Conservation (phyloP, 371 early-diverging fungal species). For the Zopfochytrium polystomum region DNA sequence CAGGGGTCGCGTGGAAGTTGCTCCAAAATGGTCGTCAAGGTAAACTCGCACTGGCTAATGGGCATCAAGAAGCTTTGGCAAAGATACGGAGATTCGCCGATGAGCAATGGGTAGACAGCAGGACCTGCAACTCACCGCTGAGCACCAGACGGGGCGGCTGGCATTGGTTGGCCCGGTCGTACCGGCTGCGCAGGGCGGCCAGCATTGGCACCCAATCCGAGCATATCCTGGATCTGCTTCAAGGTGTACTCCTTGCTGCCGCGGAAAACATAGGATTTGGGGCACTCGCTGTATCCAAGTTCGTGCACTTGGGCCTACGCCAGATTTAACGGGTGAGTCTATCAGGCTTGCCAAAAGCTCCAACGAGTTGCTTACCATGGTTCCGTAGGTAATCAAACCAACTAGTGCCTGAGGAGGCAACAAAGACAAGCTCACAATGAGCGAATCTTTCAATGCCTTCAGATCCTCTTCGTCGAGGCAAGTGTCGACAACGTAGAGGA, state of each 20-base stretch:
- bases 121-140: constrained; percentile 49
- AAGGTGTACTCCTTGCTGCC: constrained; percentile 94
- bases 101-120: neutral
- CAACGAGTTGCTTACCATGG: constrained; percentile 76
- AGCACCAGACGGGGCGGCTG: constrained; percentile 51
- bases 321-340: neutral
- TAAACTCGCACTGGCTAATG: constrained; percentile 91
- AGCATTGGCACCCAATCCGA: constrained; percentile 61
- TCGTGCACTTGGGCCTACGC: constrained; percentile 87
- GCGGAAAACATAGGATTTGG: constrained; percentile 97
- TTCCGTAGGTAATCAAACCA: constrained; percentile 97
- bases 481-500: constrained; percentile 97
- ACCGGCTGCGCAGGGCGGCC: constrained; percentile 59
- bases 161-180: constrained; percentile 62
- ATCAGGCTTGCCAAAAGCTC: constrained; percentile 6
- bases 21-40: constrained; percentile 90
- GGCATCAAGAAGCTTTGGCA: constrained; percentile 75
- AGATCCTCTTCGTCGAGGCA: constrained; percentile 95
- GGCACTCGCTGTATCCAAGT: constrained; percentile 90
- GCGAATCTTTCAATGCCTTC: constrained; percentile 90
- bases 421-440: constrained; percentile 85
- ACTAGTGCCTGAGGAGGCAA: constrained; percentile 94
- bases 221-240: constrained; percentile 95
- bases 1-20: constrained; percentile 98
- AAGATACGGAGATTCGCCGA: neutral